A percentile compares a stretch with the other conserved stretches of the same genome.
Conservation (phyloP, 768 basidiomycete genomes). For the Naganishia friedmannii region DNA sequence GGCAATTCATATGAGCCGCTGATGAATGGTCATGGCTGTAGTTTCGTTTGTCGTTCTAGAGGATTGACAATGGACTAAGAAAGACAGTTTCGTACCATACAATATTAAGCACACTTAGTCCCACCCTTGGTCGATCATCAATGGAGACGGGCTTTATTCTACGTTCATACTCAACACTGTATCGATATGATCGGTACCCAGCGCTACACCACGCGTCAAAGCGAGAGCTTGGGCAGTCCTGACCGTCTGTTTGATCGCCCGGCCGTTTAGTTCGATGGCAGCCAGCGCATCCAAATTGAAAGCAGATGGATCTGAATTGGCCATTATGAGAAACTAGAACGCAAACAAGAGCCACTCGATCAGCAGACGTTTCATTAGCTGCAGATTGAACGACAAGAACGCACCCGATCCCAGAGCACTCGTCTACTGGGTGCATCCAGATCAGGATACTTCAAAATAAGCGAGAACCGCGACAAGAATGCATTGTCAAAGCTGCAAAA, state of each 20-base stretch:
- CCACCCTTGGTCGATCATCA: background rate
- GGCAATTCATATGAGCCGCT: background rate
- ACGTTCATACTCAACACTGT: constrained; percentile 16
- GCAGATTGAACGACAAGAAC: background rate
- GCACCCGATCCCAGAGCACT: constrained; percentile 1
- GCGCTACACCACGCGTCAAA: background rate
- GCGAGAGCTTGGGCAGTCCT: constrained; percentile 6
- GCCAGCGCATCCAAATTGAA: background rate
- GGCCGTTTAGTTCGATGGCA: background rate
- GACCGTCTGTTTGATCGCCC: constrained; percentile 9
- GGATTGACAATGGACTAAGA: background rate
- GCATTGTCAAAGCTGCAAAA: background rate
- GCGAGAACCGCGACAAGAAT: constrained; percentile 11
- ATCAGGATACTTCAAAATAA: constrained; percentile 7
- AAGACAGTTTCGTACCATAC: background rate
- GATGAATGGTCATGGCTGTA: background rate
- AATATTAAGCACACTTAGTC: background rate
- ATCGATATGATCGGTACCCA: constrained; percentile 11
- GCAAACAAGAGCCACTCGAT: background rate
- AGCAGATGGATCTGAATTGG: background rate
- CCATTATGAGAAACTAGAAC: background rate
- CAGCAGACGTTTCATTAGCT: background rate
- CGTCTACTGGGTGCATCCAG: constrained; percentile 1
- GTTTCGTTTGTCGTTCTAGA: background rate
- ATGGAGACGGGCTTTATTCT: background rate